A percentile compares a stretch with the other conserved stretches of the same genome.
Evolutionary conservation across 192 early-diverging fungal genomes (phyloP).

Genomic region (Lunasporangiospora selenospora): DNA sequence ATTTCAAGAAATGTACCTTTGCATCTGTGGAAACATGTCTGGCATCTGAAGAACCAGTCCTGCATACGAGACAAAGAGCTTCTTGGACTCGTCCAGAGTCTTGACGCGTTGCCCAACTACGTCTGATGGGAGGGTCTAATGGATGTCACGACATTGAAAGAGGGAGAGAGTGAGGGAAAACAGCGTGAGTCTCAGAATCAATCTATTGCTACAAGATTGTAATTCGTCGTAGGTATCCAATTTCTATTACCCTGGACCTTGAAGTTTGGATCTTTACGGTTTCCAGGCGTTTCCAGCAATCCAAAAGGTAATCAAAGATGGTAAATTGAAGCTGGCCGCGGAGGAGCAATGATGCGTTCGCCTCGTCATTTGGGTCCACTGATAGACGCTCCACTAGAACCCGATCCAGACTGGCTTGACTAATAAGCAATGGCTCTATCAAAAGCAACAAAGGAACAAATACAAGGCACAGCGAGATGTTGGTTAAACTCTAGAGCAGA

Average conservation of each 20-base stretch:
- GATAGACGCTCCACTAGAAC: constrained; percentile 76
- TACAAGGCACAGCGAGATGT: constrained; percentile 14
- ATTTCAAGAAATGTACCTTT: constrained; percentile 61
- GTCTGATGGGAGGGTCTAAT: constrained; percentile 58
- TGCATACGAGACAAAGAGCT: constrained; percentile 81
- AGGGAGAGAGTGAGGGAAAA: neutral
- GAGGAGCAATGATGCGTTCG: constrained; percentile 22
- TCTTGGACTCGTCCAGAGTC: constrained; percentile 63
- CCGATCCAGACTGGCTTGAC: constrained; percentile 63
- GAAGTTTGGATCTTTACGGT: constrained; percentile 60
- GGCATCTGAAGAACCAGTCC: constrained; percentile 84
- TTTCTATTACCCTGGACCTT: constrained; percentile 51
- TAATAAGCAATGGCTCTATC: constrained; percentile 49
- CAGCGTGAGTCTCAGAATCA: neutral
- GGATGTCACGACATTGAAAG: neutral
- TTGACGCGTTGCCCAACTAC: constrained; percentile 65
- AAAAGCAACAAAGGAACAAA: constrained; percentile 49
- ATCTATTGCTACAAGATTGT: constrained; percentile 7
- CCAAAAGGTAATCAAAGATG: constrained; percentile 69
- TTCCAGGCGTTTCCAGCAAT: constrained; percentile 65
- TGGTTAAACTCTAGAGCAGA: constrained; percentile 32
- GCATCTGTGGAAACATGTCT: constrained; percentile 86
- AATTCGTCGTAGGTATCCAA: neutral
- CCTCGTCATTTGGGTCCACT: constrained; percentile 57
- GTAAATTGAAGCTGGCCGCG: constrained; percentile 40